phyloP scores from a whole-genome alignment of 2,329 filamentous ascomycete genomes.

The Exserohilum rostratum region DNA sequence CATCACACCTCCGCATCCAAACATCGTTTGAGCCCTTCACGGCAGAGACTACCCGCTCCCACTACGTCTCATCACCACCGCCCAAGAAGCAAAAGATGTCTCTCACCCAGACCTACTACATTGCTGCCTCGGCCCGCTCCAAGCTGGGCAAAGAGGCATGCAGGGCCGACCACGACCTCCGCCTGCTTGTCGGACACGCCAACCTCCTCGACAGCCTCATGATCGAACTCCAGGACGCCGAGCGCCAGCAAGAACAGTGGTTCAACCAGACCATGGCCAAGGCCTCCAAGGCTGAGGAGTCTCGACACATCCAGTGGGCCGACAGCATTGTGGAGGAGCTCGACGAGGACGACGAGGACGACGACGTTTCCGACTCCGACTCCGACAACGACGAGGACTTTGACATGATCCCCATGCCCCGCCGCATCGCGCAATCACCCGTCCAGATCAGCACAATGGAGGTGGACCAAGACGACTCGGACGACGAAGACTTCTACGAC shows the following conservation, averaged over 20 bases:
- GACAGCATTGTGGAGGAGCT: constrained; percentile 78
- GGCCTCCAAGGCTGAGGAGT: constrained; percentile 66
- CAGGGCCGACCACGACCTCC: constrained; percentile 90
- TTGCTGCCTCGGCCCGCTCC: constrained; percentile 92
- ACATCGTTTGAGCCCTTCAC: constrained; percentile 54
- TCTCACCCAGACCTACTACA: constrained; percentile 97
- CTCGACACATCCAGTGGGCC: constrained; percentile 84
- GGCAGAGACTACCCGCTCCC: constrained; percentile 52
- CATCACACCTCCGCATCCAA: constrained; percentile 55
- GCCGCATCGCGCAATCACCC: constrained; percentile 49
- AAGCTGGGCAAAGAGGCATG: constrained; percentile 95
- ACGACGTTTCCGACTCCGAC: constrained; percentile 55
- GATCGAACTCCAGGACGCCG: constrained; percentile 88
- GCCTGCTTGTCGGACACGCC: constrained; percentile 94
- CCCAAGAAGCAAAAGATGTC: constrained; percentile 84
- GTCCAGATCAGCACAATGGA: constrained; percentile 53
- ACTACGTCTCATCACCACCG: constrained; percentile 51
- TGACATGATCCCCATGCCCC: constrained; percentile 52
- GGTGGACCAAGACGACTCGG: constrained; percentile 50
- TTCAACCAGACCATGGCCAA: constrained; percentile 94
- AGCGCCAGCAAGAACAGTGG: constrained; percentile 94
- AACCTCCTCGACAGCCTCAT: constrained; percentile 97
- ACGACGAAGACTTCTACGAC: constrained; percentile 53
- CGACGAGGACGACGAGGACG: constrained; percentile 63
- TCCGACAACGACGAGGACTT: constrained; percentile 61